Percentiles rank a stretch among this genome's conserved stretches.
Evolutionary conservation across 805 yeast species (phyloP).

Genomic region (Saccharomycopsis javanensis): DNA sequence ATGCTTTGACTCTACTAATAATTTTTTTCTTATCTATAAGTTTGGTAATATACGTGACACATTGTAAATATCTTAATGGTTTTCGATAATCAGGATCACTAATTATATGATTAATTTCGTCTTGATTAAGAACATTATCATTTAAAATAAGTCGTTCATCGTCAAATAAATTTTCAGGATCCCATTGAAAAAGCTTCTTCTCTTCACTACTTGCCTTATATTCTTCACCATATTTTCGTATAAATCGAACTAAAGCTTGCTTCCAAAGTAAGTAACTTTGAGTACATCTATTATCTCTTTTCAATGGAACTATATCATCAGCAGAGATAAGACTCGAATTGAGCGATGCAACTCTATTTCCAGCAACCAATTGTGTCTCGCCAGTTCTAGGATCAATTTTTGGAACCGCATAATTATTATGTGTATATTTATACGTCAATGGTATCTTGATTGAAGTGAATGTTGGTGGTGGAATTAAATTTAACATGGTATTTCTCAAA

Average conservation of each 20-base stretch:
- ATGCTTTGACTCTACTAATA: background rate
- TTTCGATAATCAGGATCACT: background rate
- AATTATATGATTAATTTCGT: background rate
- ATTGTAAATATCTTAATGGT: background rate
- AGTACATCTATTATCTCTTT: background rate
- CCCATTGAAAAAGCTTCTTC: background rate
- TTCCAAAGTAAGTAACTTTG: background rate
- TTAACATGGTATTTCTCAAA: constrained; percentile 22
- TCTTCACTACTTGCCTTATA: background rate
- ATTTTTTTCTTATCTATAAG: constrained; percentile 68
- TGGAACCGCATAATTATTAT: constrained; percentile 50
- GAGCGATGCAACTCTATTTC: constrained; percentile 38
- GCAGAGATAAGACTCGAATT: constrained; percentile 35
- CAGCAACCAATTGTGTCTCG: constrained; percentile 40
- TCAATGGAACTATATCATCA: background rate
- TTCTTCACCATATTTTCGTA: background rate
- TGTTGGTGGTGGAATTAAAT: constrained; percentile 79
- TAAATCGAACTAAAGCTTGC: background rate
- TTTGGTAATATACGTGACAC: constrained; percentile 23
- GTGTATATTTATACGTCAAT: constrained; percentile 64
- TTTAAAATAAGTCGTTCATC: background rate
- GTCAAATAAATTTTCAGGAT: background rate
- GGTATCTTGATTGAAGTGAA: constrained; percentile 73
- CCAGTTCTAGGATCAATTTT: constrained; percentile 45
- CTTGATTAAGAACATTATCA: background rate